These are phyloP conservation scores for Boletus vinaceobasis DNA, from an alignment of 768 basidiomycete species.

Conservation along the genomic window DNA sequence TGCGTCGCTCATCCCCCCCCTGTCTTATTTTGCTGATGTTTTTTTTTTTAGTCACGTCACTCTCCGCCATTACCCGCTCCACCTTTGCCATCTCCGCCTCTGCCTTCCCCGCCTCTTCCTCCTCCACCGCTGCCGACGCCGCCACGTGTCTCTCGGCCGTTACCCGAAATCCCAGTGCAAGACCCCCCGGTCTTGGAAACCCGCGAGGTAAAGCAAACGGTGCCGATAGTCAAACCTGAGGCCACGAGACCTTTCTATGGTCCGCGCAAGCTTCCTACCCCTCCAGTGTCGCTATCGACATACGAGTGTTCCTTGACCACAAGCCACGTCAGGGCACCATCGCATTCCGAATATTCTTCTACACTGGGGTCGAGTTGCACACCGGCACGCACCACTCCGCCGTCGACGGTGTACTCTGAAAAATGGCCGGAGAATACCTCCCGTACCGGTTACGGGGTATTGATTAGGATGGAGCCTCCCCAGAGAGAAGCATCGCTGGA, in stretches of 20 bases:
- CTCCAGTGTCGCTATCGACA: constrained; percentile 25
- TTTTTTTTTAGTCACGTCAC: constrained; percentile 21
- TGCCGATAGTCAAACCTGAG: constrained; percentile 17
- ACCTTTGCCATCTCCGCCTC: constrained; percentile 9
- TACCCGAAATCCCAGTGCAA: constrained; percentile 29
- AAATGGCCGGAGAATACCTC: constrained; percentile 26
- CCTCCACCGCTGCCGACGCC: constrained; percentile 27
- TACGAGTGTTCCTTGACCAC: constrained; percentile 20
- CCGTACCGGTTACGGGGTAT: constrained; percentile 22
- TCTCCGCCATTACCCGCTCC: constrained; percentile 22
- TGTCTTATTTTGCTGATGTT: constrained; percentile 1
- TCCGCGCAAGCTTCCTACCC: constrained; percentile 32
- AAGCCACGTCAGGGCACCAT: constrained; percentile 16
- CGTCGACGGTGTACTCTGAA: constrained; percentile 29
- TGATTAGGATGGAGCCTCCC: constrained; percentile 24
- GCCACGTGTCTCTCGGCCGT: constrained; percentile 26
- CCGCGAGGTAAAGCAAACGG: constrained; percentile 16
- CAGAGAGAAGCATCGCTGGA: constrained; percentile 23
- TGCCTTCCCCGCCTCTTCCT: constrained; percentile 24
- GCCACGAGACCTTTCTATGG: constrained; percentile 16
- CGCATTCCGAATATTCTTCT: constrained; percentile 24
- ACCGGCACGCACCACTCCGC: constrained; percentile 29
- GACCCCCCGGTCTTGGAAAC: constrained; percentile 11
- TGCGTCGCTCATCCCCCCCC: constrained; percentile 11
- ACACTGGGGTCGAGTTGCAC: constrained; percentile 26